These are phyloP conservation scores for Pythium insidiosum DNA, from an alignment of 352 stramenopile genomes.

Conservation along the genomic window DNA sequence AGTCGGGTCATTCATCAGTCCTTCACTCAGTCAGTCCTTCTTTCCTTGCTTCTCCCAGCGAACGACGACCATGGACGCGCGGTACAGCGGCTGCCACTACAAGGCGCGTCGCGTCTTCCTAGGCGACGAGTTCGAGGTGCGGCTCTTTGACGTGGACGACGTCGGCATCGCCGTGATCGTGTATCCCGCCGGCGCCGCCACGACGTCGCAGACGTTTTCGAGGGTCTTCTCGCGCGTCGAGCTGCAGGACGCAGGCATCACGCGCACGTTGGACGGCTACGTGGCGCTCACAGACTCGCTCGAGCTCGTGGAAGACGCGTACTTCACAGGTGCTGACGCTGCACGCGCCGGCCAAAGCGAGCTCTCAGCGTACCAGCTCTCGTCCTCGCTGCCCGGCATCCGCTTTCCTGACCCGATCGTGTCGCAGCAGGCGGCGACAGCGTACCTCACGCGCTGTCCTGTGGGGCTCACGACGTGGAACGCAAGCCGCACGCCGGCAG, in stretches of 20 bases:
- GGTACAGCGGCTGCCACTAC: conserved; percentile 52
- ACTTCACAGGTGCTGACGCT: conserved; percentile 46
- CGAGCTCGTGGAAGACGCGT: conserved; percentile 55
- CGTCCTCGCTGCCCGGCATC: conserved; percentile 50
- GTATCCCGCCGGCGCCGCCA: conserved; percentile 16
- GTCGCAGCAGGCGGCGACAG: conserved; percentile 39
- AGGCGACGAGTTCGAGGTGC: conserved; percentile 56
- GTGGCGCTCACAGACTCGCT: conserved; percentile 52
- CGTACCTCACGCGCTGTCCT: conserved; percentile 47
- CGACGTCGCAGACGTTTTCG: conserved; percentile 44
- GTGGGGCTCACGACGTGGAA: conserved; percentile 51
- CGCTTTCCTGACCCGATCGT: conserved; percentile 46
- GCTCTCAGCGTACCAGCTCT: conserved; percentile 49
- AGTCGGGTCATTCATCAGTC: too few species aligned
- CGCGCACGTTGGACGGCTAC: conserved; percentile 56
- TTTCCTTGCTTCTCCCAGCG: too few species aligned
- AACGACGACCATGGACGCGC: conserved; percentile 33
- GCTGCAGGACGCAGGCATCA: conserved; percentile 32
- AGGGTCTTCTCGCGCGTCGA: conserved; percentile 48
- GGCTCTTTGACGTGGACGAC: conserved; percentile 66
- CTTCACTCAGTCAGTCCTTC: too few species aligned
- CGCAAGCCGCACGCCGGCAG: conserved; percentile 14
- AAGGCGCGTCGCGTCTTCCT: conserved; percentile 53
- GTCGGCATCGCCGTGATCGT: conserved; percentile 50
- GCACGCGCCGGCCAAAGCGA: conserved; percentile 19